Percentiles rank a stretch among this genome's conserved stretches.
These are phyloP conservation scores for Dactylellina drechsleri DNA, from an alignment of 2,329 filamentous ascomycete species.

Conservation along the genomic window DNA sequence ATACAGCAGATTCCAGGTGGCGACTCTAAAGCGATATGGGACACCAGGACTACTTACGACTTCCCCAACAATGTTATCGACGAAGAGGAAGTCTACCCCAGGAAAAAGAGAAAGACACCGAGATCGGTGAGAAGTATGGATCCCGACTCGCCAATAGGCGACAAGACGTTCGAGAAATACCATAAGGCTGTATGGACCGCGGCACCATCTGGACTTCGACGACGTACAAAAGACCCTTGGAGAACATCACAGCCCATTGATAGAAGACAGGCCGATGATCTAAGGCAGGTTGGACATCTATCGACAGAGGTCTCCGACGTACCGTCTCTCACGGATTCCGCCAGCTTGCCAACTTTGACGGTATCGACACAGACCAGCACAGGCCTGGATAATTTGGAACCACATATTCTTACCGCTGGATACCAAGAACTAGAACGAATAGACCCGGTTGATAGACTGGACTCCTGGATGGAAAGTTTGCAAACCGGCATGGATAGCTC, in stretches of 20 bases:
- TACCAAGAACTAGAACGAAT: constrained; percentile 33
- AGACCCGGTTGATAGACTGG: constrained; percentile 37
- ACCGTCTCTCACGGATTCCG: constrained; percentile 37
- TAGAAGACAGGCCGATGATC: constrained; percentile 28
- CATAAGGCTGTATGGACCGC: constrained; percentile 52
- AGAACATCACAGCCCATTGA: constrained; percentile 19
- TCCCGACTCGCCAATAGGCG: constrained; percentile 36
- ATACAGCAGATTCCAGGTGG: constrained; percentile 50
- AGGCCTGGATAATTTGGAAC: constrained; percentile 38
- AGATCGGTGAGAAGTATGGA: constrained; percentile 47
- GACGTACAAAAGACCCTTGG: constrained; percentile 23
- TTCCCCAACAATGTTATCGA: constrained; percentile 53
- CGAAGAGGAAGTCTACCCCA: constrained; percentile 42
- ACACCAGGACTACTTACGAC: constrained; percentile 51
- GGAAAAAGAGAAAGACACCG: constrained; percentile 45
- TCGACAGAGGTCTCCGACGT: constrained; percentile 37
- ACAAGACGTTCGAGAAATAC: constrained; percentile 43
- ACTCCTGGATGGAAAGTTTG: constrained; percentile 44
- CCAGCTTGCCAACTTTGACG: constrained; percentile 26
- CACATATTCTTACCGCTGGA: constrained; percentile 47
- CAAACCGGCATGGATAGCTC: constrained; percentile 32
- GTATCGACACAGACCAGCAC: constrained; percentile 25
- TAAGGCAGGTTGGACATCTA: constrained; percentile 46
- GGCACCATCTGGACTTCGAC: constrained; percentile 33
- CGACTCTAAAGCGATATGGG: constrained; percentile 48